Base-by-base conservation (phyloP, 495 filamentous ascomycete genomes). In the Aspergillus wentii region DNA sequence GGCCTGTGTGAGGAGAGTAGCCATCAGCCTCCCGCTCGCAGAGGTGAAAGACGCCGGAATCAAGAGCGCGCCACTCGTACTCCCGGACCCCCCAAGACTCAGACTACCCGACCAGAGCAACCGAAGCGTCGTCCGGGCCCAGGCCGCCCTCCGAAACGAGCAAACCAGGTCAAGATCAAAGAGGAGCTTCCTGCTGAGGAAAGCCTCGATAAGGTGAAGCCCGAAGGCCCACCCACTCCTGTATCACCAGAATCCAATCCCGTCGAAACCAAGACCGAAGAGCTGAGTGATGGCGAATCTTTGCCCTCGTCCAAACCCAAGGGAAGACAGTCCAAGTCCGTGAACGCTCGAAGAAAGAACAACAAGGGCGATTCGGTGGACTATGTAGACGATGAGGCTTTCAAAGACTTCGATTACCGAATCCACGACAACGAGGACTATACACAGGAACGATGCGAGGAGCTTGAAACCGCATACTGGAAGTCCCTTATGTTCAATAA, bases 381-480 rank as follows among this genome's bases (percentile, higher is more conserved):
- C 31, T 76, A 72, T 47, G 67, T 94, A 35, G 88, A 96, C 49
- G 89, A 95, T 54, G 80, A 78, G 25, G 80, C 83, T 5, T 98
- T 95, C 67, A 82, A 84, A 51, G 73, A 79, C 34, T 98, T 94
- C 51, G 82, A 96, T 48, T 95, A 97, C 53, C 79, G 76, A 27
- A 82, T 96, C 49, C 75, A 86, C 37, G 81, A 86, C 39, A 75
- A 87, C 25, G 72, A 79, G 21, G 88, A 96, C 20, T 98, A 83
- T 55, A 94, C 91, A 0, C 71, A 80, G 0, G 91, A 97, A 56
- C 73, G 92, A 43, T 95, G 92, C 54, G 85, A 91, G 32, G 94
- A 98, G 61, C 71, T 98, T 3, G 92, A 98, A 63, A 80, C 84
- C 17, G 79, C 79, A 35, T 98, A 98, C 58, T 98, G 92, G 92